phyloP scores from a whole-genome alignment of 805 yeast species.

The Kluyveromyces nonfermentans region DNA sequence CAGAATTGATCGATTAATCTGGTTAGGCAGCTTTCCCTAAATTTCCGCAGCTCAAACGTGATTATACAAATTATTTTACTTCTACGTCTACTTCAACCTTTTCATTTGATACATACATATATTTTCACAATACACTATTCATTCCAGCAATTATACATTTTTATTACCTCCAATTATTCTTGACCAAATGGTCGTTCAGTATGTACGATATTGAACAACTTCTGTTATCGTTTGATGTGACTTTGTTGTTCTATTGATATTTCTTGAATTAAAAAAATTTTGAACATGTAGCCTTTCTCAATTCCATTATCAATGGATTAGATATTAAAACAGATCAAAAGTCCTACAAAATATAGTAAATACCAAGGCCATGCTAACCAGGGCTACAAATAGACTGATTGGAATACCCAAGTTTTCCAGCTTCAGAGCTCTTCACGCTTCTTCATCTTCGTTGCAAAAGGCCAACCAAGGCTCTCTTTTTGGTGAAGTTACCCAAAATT shows the following conservation, averaged over 20 bases:
- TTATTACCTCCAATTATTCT: not conserved
- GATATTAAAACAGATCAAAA: not conserved
- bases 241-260: not conserved
- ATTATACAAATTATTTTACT: too few relatives aligned
- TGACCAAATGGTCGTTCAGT: too few relatives aligned
- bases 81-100: too few relatives aligned
- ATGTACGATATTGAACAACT: too few relatives aligned
- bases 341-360: not conserved
- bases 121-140: too few relatives aligned
- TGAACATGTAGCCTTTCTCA: not conserved
- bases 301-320: too few relatives aligned
- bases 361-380: not conserved
- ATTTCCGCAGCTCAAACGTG: too few relatives aligned
- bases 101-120: too few relatives aligned
- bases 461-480: slow-evolving; percentile 9
- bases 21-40: not conserved
- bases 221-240: not conserved
- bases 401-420: not conserved
- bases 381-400: not conserved
- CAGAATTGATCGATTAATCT: not conserved
- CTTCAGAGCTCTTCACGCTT: not conserved
- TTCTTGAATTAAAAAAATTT: too few relatives aligned
- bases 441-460: not conserved
- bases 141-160: not conserved
- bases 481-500: slow-evolving; percentile 19